Evolutionary conservation across 805 yeast species (phyloP).

Genomic region (Sugiyamaella americana): DNA sequence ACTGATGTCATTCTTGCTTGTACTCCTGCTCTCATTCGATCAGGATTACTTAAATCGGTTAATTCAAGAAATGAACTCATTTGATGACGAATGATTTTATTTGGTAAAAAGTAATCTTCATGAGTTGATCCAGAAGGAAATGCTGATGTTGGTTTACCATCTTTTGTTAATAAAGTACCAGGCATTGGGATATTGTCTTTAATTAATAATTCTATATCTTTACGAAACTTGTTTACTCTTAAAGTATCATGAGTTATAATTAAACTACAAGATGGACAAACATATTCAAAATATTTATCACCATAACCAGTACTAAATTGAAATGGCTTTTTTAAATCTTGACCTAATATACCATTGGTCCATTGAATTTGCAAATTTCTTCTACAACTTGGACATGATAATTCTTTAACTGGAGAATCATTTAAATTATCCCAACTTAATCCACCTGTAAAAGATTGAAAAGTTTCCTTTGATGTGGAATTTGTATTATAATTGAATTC

Average conservation of each 20-base stretch:
- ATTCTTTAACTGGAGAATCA: neutral
- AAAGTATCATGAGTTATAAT: neutral
- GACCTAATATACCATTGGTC: neutral
- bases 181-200: conserved; percentile 3
- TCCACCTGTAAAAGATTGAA: conserved; percentile 1
- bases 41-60: neutral
- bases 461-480: neutral
- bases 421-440: conserved; percentile 8
- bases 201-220: conserved; percentile 1
- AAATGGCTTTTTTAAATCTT: neutral
- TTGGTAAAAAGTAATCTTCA: no score
- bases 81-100: neutral
- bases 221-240: conserved; percentile 3
- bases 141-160: neutral
- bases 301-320: conserved; percentile 1
- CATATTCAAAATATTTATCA: conserved; percentile 3
- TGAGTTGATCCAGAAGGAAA: neutral
- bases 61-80: neutral
- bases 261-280: conserved; percentile 5
- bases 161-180: conserved; percentile 6
- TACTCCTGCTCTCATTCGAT: neutral
- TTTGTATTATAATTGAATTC: conserved; percentile 1
- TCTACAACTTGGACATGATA: conserved; percentile 7
- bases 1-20: neutral
- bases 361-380: conserved; percentile 1